phyloP scores from a whole-genome alignment of 2,329 filamentous ascomycete genomes.

The Nigrospora sphaerica region DNA sequence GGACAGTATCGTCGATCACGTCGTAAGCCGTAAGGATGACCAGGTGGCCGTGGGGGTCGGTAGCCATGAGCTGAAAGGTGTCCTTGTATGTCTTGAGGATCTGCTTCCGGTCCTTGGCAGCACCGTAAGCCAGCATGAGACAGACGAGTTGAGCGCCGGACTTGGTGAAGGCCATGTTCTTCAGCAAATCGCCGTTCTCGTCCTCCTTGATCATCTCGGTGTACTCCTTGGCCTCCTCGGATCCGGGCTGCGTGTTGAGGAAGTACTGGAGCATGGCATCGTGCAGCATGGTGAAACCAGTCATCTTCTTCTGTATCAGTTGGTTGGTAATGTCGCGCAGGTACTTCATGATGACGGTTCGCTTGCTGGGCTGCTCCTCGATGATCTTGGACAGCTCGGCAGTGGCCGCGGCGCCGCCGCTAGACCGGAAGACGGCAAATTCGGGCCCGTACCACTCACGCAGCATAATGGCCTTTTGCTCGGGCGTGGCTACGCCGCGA shows the following conservation, averaged over 20 bases:
- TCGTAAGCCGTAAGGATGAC: conserved; percentile 83
- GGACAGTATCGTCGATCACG: conserved; percentile 88
- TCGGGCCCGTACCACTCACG: conserved; percentile 96
- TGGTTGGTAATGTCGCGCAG: conserved; percentile 83
- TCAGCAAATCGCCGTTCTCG: conserved; percentile 80
- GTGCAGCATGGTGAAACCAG: conserved; percentile 94
- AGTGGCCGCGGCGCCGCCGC: conserved; percentile 42
- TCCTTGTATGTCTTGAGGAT: conserved; percentile 88
- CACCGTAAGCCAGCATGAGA: conserved; percentile 74
- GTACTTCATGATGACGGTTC: conserved; percentile 77
- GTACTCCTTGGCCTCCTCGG: conserved; percentile 79
- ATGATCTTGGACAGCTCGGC: conserved; percentile 72
- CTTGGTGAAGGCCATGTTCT: conserved; percentile 94
- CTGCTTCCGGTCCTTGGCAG: conserved; percentile 86
- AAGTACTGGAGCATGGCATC: conserved; percentile 98
- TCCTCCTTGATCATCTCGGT: conserved; percentile 87
- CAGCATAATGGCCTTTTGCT: conserved; percentile 79
- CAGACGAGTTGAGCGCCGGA: conserved; percentile 78
- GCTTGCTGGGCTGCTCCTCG: conserved; percentile 73
- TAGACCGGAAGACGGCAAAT: conserved; percentile 70
- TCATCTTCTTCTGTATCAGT: conserved; percentile 92
- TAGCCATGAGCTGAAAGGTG: conserved; percentile 77
- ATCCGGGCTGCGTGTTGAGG: conserved; percentile 67
- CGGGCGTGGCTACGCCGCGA: conserved; percentile 74
- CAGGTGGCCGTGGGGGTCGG: conserved; percentile 69